Evolutionary conservation across 495 filamentous ascomycete species (phyloP).

Genomic region (Penicillium samsonianum): DNA sequence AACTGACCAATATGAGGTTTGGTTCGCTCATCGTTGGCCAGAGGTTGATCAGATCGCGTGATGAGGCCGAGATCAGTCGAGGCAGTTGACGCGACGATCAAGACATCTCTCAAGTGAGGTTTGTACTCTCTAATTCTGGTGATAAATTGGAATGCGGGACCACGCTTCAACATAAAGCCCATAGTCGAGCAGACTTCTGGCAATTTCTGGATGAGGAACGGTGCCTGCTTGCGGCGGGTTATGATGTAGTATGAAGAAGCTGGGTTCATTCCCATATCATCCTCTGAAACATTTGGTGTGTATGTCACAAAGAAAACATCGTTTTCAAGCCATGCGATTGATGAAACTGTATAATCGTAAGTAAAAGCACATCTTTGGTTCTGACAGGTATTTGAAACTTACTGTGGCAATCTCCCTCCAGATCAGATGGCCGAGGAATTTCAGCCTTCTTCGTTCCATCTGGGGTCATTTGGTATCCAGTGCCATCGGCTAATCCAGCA

Average conservation of each 20-base stretch:
- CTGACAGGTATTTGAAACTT: constrained; percentile 12
- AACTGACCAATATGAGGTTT: constrained; percentile 65
- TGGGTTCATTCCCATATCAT: constrained; percentile 50
- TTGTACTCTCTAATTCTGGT: constrained; percentile 73
- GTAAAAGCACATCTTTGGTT: background rate
- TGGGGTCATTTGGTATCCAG: constrained; percentile 78
- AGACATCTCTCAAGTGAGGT: constrained; percentile 72
- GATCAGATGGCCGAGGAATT: constrained; percentile 73
- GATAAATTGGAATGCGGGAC: constrained; percentile 73
- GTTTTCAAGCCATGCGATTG: constrained; percentile 86
- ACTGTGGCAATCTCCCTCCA: constrained; percentile 71
- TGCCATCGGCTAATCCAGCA: constrained; percentile 82
- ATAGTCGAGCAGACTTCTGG: constrained; percentile 71
- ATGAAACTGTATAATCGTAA: constrained; percentile 63
- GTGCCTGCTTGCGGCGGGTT: constrained; percentile 56
- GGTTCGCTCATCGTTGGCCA: constrained; percentile 61
- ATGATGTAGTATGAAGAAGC: constrained; percentile 74
- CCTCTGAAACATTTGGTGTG: constrained; percentile 60
- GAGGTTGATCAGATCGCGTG: constrained; percentile 65
- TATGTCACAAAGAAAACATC: constrained; percentile 79
- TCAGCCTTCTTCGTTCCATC: constrained; percentile 71
- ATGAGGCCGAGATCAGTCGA: constrained; percentile 76
- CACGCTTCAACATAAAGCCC: constrained; percentile 53
- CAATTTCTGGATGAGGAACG: constrained; percentile 70
- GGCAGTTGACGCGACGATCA: constrained; percentile 81